Evolutionary conservation across 768 basidiomycete species (phyloP).

Genomic region (Tylopilus sp.): DNA sequence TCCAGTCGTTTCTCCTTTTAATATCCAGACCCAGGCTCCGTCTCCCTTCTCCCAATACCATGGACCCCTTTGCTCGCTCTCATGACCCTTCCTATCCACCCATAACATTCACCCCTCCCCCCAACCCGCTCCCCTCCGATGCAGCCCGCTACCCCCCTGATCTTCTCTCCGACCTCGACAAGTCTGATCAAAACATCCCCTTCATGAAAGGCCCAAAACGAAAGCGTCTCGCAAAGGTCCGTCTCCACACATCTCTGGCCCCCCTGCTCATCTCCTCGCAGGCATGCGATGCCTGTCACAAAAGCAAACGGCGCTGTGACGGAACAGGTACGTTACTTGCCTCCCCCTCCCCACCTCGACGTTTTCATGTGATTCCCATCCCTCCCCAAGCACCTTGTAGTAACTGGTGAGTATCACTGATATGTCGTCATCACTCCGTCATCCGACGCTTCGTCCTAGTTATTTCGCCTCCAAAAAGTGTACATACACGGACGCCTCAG

Average conservation of each 20-base stretch:
- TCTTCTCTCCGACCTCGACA: slow-evolving; percentile 22
- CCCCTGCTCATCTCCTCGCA: slow-evolving; percentile 20
- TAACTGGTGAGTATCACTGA: slow-evolving; percentile 55
- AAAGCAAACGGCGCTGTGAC: slow-evolving; percentile 81
- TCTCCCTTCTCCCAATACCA: slow-evolving; percentile 13
- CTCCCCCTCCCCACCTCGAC: slow-evolving; percentile 1
- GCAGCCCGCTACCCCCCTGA: slow-evolving; percentile 20
- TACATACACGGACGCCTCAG: slow-evolving; percentile 76
- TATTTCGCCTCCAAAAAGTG: slow-evolving; percentile 81
- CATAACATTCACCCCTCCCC: slow-evolving; percentile 22
- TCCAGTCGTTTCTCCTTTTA: slow-evolving; percentile 19
- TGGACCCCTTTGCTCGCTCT: slow-evolving; percentile 36
- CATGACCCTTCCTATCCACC: slow-evolving; percentile 15
- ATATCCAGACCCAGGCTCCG: slow-evolving; percentile 12
- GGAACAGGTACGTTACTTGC: slow-evolving; percentile 57
- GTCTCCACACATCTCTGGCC: slow-evolving; percentile 6
- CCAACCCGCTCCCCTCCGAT: slow-evolving; percentile 20
- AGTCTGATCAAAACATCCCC: slow-evolving; percentile 34
- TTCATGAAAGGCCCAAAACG: slow-evolving; percentile 53
- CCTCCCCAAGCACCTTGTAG: slow-evolving; percentile 63
- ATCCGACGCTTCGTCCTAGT: slow-evolving; percentile 35
- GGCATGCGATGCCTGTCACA: slow-evolving; percentile 83
- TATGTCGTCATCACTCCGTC: background rate
- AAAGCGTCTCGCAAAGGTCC: slow-evolving; percentile 51
- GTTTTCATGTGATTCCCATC: background rate